Percentiles rank a stretch among this genome's conserved stretches.
Conservation (phyloP, 805 yeast species). For the Metschnikowia lunata region DNA sequence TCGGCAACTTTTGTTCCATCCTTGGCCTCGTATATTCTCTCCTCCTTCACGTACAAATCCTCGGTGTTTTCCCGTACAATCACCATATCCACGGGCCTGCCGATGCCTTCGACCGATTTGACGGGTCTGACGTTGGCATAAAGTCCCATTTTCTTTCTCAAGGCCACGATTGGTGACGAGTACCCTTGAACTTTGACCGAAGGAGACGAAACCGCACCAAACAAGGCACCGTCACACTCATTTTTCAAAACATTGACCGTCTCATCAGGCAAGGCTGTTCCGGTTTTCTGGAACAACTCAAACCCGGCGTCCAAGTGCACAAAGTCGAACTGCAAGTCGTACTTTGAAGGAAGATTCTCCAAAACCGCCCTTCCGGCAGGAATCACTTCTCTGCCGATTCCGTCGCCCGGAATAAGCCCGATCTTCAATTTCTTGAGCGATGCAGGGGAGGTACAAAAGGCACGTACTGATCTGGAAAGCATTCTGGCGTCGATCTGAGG, state of each 20-base stretch:
- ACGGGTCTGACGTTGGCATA: constrained; percentile 98
- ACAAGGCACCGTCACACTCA: constrained; percentile 94
- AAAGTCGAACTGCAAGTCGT: constrained; percentile 78
- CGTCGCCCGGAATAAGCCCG: constrained; percentile 95
- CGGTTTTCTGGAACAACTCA: constrained; percentile 90
- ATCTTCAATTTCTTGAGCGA: constrained; percentile 36
- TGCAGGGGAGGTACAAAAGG: constrained; percentile 29
- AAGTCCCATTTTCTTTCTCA: constrained; percentile 89
- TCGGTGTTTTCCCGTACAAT: constrained; percentile 99
- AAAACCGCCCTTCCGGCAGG: constrained; percentile 92
- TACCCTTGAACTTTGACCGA: constrained; percentile 91
- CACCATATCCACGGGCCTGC: constrained; percentile 92
- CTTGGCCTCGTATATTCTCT: constrained; percentile 62
- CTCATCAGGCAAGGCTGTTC: constrained; percentile 90
- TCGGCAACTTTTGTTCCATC: constrained; percentile 93
- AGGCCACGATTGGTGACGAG: constrained; percentile 98
- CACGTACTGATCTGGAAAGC: constrained; percentile 22
- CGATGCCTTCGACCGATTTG: constrained; percentile 81
- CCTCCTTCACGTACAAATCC: constrained; percentile 94
- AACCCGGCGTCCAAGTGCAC: constrained; percentile 90
- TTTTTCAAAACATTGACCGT: constrained; percentile 74
- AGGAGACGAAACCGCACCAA: constrained; percentile 97
- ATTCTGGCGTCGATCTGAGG: constrained; percentile 1
- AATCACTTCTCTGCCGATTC: constrained; percentile 95
- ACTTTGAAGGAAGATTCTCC: constrained; percentile 74